Base-by-base conservation (phyloP, 352 stramenopile species). In the Phytophthora citrophthora region DNA sequence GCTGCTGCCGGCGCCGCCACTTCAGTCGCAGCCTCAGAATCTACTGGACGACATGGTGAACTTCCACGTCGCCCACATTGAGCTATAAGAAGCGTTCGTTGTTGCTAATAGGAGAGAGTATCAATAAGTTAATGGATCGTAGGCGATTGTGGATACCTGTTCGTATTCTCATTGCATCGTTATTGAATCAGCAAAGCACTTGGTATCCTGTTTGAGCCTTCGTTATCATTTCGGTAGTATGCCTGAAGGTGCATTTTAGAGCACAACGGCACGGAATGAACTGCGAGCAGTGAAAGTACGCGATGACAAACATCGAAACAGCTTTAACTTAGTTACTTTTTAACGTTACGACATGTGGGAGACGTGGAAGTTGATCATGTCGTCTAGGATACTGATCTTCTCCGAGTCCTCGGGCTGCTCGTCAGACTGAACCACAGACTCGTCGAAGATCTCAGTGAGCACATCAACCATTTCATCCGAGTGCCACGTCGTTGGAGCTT, bases 291-390 rank as follows among this genome's bases (percentile, higher is more conserved):
- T 53, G 48, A 66, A 61, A 67, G n/a, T 27, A 20, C 18, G 29
- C 26, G 48, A 47, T 60, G 57, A 53, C 58, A 61, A 66, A 67
- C 50, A 32, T 49, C 10, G 13, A 44, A 54, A 29, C 32, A 54
- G 48, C 44, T 54, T 46, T 67, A 67, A 67, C 41, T 67, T 61
- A 67, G 15, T 57, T 51, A 62, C 41, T 62, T 54, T 20, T 32
- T 48, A 10, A 23, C 18, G 32, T 64, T 66, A 80, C 24, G 67
- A 43, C 32, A 80, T 52, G 51, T 79, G 68, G 9, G 71, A 51
- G 49, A 83, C 74, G 23, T 83, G 75, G 51, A 81, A 83, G 55
- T 74, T 73, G 60, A 83, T 72, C 50, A 83, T 77, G 45, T 83
- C 75, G 61, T 83, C 75, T 13, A 83, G 54, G 54, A 83, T 71